Conservation (phyloP, 2,329 filamentous ascomycete genomes). For the Cladosporium sphaerospermum region DNA sequence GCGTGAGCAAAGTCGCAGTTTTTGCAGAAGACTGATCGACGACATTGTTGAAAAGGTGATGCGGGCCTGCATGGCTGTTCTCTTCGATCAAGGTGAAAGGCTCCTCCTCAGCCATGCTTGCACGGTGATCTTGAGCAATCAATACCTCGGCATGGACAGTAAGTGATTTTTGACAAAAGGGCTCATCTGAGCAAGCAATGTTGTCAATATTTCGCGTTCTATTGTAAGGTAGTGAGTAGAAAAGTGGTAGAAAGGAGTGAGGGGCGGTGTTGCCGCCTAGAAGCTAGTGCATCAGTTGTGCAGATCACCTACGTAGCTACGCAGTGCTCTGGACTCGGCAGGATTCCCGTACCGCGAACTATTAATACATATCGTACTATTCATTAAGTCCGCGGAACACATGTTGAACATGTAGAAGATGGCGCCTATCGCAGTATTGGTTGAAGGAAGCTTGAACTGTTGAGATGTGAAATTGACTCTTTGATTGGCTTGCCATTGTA, state of each 20-base stretch:
- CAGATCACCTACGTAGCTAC: neutral
- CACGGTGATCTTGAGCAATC: no score
- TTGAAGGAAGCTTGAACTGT: no score
- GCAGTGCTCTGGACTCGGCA: conserved; percentile 2
- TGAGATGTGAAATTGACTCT: no score
- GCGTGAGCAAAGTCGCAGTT: conserved; percentile 48
- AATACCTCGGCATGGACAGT: no score
- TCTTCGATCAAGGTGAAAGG: conserved; percentile 30
- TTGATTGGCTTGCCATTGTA: no score
- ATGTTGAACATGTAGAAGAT: no score
- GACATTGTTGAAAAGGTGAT: conserved; percentile 33
- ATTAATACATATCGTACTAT: no score
- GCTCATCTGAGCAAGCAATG: no score
- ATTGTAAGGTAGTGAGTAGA: neutral
- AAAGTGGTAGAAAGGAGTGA: neutral
- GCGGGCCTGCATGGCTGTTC: conserved; percentile 10
- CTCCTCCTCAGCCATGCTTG: conserved; percentile 15
- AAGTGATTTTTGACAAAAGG: no score
- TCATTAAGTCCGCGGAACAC: no score
- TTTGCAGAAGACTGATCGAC: conserved; percentile 31
- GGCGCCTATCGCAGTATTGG: no score
- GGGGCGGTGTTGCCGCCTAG: conserved; percentile 5
- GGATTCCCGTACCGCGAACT: neutral
- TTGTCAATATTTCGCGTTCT: neutral
- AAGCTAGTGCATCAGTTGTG: neutral